Base-by-base conservation (phyloP, 2,329 filamentous ascomycete genomes). In the Diaporthe citriasiana region DNA sequence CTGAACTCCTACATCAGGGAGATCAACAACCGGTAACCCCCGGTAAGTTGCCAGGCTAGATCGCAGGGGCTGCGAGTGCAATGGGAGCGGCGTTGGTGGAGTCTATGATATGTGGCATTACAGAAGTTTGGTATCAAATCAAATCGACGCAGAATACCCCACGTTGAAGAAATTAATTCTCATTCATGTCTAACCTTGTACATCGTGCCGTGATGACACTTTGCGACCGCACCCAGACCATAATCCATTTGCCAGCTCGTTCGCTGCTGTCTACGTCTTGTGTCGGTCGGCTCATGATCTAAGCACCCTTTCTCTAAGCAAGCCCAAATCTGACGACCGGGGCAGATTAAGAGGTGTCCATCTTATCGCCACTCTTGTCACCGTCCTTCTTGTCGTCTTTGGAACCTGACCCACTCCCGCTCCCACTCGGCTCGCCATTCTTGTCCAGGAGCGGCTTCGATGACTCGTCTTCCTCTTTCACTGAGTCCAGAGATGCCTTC, bases 1-100 rank as follows among this genome's bases (percentile, higher is more conserved):
- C 83, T 98, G 77, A 89, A 90, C 77, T 94, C 92, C 50, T 97
- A 95, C 84, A 91, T 98, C 79, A 91, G 94, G 81, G 90, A 91
- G 81, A 88, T 92, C 78, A 93, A 93, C 80, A 91, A 87, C 80
- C 89, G 88, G 82, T 86, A 82, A 69, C 38, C 4, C 30, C 22
- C 17, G 22, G 45, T 19, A 25, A 38, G 17, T 22, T 22, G 27
- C 22, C 55, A 38, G 45, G 42, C 22, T 38, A 51, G 30, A 25
- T n/a, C 25, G 30, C 27, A 22, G n/a, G 27, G 10, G 5, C 30
- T 40, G 22, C 35, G 15, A n/a, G 22, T 4, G 60, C n/a, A 51
- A 51, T 30, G 45, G 71, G 40, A 69, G 8, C 19, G 71, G 74
- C 74, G 74, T 75, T 75, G 42, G 17, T 27, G 74, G 74, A 57